These are phyloP conservation scores for Fusarium sp. DNA, from an alignment of 2,329 filamentous ascomycete genomes.

Conservation along the genomic window DNA sequence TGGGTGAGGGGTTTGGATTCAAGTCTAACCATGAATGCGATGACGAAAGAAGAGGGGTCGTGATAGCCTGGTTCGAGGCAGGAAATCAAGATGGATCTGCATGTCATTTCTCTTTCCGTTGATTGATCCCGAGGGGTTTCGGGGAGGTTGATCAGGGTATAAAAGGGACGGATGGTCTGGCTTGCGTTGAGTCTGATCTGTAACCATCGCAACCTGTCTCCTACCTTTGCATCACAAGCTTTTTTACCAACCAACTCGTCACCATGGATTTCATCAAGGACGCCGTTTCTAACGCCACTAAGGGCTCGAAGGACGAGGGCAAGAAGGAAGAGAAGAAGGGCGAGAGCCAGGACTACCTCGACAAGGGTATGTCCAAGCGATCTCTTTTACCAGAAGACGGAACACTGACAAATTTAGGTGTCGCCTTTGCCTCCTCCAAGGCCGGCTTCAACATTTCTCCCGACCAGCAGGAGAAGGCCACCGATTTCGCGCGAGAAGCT, in stretches of 20 bases:
- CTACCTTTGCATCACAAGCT: not conserved
- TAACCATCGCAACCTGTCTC: not conserved
- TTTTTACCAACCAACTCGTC: constrained; percentile 17
- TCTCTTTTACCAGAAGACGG: not conserved
- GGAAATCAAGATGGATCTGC: constrained; percentile 34
- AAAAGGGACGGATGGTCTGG: constrained; percentile 23
- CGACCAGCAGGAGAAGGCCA: constrained; percentile 54
- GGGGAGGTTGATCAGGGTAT: constrained; percentile 15
- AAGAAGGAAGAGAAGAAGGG: constrained; percentile 16
- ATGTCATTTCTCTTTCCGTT: constrained; percentile 20
- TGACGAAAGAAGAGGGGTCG: constrained; percentile 34
- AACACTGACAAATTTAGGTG: constrained; percentile 38
- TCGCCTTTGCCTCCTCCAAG: constrained; percentile 48
- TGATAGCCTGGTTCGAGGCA: constrained; percentile 8
- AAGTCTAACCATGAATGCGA: constrained; percentile 12
- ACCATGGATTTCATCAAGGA: constrained; percentile 54
- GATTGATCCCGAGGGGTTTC: constrained; percentile 5
- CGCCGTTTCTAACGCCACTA: constrained; percentile 17
- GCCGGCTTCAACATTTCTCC: constrained; percentile 49
- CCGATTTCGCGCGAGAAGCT: constrained; percentile 48
- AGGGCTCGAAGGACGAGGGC: constrained; percentile 4
- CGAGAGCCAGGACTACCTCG: constrained; percentile 49
- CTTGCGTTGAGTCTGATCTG: not conserved
- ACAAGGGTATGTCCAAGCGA: constrained; percentile 50
- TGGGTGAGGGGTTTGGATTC: constrained; percentile 9